Percentiles rank a stretch among this genome's conserved stretches.
Evolutionary conservation across 208 protist genomes (phyloP).

Genomic region (Trypanosoma theileri): DNA sequence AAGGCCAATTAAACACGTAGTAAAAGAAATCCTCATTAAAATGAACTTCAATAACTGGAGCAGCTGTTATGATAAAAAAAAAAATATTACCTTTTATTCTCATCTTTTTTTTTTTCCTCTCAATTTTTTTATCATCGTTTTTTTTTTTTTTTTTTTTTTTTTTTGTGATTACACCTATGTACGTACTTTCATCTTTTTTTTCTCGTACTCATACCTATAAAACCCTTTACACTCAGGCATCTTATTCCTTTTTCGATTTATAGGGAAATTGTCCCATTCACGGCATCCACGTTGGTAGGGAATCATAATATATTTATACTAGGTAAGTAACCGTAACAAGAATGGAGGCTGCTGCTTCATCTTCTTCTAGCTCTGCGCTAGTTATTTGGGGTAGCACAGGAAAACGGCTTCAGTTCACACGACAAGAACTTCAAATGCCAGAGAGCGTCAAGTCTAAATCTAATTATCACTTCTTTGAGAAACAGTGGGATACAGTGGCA

Average conservation of each 20-base stretch:
- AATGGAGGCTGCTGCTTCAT: slow-evolving; percentile 13
- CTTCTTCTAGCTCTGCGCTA: slow-evolving; percentile 32
- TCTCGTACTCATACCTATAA: background rate
- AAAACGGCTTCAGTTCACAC: slow-evolving; percentile 61
- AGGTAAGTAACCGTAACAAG: background rate
- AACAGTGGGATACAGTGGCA: slow-evolving; percentile 75
- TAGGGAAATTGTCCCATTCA: background rate
- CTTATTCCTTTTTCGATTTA: too few relatives aligned
- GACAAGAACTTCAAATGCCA: slow-evolving; percentile 71
- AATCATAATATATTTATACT: slow-evolving; percentile 19
- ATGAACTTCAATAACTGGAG: too few relatives aligned
- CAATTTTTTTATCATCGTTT: background rate
- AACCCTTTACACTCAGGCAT: too few relatives aligned
- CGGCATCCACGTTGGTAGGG: background rate
- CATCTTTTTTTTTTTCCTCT: background rate
- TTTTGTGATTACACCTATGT: background rate
- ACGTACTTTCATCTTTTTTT: background rate
- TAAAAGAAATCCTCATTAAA: background rate
- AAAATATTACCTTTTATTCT: background rate
- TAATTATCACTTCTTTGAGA: slow-evolving; percentile 70
- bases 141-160: slow-evolving; percentile 11
- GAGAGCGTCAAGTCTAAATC: slow-evolving; percentile 40
- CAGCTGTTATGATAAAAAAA: background rate
- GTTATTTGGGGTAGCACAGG: slow-evolving; percentile 84
- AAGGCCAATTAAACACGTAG: background rate